Evolutionary conservation across 2,329 filamentous ascomycete species (phyloP).

Genomic region (Graphilbum sp.): DNA sequence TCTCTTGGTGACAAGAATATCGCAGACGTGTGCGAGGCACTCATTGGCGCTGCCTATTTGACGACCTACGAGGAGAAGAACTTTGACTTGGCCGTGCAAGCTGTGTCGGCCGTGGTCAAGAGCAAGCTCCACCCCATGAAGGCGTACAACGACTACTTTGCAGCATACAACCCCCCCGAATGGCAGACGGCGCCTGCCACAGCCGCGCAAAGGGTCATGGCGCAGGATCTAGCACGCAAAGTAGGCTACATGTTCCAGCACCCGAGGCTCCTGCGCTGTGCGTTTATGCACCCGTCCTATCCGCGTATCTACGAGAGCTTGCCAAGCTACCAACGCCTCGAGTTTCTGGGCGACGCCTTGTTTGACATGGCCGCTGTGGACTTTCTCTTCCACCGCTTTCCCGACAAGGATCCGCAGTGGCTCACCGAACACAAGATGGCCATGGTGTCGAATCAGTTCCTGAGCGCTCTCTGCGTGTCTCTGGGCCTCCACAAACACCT

Average conservation of each 20-base stretch:
- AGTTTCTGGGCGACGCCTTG: slow-evolving; percentile 81
- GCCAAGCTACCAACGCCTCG: slow-evolving; percentile 77
- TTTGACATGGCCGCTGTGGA: slow-evolving; percentile 77
- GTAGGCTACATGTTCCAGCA: slow-evolving; percentile 51
- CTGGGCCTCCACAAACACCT: slow-evolving; percentile 66
- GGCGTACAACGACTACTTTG: slow-evolving; percentile 57
- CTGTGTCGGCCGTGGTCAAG: slow-evolving; percentile 54
- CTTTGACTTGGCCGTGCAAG: slow-evolving; percentile 42
- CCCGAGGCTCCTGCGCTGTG: slow-evolving; percentile 62
- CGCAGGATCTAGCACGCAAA: slow-evolving; percentile 41
- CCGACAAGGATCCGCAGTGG: slow-evolving; percentile 80
- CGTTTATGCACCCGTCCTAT: slow-evolving; percentile 78
- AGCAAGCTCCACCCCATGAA: slow-evolving; percentile 53
- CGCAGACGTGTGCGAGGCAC: slow-evolving; percentile 84
- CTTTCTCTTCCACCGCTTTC: slow-evolving; percentile 61
- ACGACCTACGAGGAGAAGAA: slow-evolving; percentile 22
- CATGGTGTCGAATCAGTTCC: slow-evolving; percentile 96
- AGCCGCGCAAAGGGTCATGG: slow-evolving; percentile 53
- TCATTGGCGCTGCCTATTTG: slow-evolving; percentile 73
- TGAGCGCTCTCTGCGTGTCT: slow-evolving; percentile 64
- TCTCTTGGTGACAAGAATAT: slow-evolving; percentile 73
- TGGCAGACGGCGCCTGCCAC: slow-evolving; percentile 52
- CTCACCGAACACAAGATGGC: slow-evolving; percentile 97
- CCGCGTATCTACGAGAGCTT: slow-evolving; percentile 59
- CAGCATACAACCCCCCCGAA: slow-evolving; percentile 47